Evolutionary conservation across 148 eudicot genomes (phyloP).

Genomic region (Vaccinium corymbosum): DNA sequence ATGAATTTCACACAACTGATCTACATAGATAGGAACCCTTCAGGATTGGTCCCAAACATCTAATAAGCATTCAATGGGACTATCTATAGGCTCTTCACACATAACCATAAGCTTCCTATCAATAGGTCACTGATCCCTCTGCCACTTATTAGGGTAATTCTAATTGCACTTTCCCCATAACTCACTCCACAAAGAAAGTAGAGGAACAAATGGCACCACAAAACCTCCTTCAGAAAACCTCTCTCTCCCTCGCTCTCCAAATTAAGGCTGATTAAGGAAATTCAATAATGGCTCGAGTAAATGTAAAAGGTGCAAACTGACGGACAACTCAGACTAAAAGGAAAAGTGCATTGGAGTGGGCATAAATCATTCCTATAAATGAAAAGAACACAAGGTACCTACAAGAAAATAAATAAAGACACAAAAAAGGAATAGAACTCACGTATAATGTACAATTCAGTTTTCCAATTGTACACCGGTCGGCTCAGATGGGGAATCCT

Average conservation of each 20-base stretch:
- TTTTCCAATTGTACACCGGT: conserved; percentile 70
- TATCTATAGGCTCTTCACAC: background rate
- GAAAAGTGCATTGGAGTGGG: too few species aligned
- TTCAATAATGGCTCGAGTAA: background rate
- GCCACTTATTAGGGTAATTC: background rate
- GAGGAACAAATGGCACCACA: background rate
- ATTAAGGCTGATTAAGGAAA: background rate
- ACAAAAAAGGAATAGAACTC: conserved; percentile 27
- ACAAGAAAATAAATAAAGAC: background rate
- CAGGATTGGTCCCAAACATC: background rate
- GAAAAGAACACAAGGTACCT: background rate
- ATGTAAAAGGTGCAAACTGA: background rate
- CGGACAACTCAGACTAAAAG: too few species aligned
- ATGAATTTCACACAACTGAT: background rate
- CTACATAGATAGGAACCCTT: background rate
- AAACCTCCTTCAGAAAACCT: background rate
- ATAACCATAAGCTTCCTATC: background rate
- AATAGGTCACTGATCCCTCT: background rate
- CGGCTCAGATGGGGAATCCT: conserved; percentile 66
- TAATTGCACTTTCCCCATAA: background rate
- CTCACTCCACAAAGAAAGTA: background rate
- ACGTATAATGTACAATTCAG: conserved; percentile 70
- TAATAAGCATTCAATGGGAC: background rate
- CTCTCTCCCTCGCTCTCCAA: background rate
- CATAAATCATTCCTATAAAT: background rate